phyloP scores from a whole-genome alignment of 2,329 filamentous ascomycete genomes.

The Ophiostoma perfectum region DNA sequence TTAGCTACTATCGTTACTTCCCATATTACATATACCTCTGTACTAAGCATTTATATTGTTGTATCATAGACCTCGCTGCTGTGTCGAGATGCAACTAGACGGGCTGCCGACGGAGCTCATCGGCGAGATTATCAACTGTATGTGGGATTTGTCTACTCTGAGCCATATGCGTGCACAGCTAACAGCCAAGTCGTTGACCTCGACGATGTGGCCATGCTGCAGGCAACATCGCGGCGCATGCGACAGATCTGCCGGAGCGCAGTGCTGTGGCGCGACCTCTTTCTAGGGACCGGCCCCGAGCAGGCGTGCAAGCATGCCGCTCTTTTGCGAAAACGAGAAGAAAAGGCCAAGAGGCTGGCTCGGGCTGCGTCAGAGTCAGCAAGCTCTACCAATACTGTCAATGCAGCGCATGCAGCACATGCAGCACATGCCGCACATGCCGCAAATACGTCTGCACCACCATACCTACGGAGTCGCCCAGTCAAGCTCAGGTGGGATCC shows the following conservation, averaged over 20 bases:
- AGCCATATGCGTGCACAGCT: too few relatives aligned
- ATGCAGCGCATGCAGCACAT: too few relatives aligned
- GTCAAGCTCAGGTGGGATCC: conserved; percentile 62
- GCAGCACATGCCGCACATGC: too few relatives aligned
- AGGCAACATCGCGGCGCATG: conserved; percentile 63
- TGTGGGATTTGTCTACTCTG: neutral
- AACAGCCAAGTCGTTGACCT: conserved; percentile 54
- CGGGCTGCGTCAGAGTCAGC: neutral
- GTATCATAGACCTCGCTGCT: neutral
- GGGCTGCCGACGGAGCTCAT: conserved; percentile 12
- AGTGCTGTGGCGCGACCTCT: conserved; percentile 68
- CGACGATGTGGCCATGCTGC: conserved; percentile 59
- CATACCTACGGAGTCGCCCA: neutral
- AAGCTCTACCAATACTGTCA: neutral
- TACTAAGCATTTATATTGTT: neutral
- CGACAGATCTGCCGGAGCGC: conserved; percentile 66
- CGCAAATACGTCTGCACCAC: too few relatives aligned
- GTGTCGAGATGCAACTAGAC: neutral
- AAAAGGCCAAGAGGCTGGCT: neutral
- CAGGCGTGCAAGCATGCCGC: neutral
- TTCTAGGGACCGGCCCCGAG: conserved; percentile 61
- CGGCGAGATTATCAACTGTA: conserved; percentile 9
- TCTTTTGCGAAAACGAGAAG: conserved; percentile 34
- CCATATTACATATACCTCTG: neutral
- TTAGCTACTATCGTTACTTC: neutral